Conservation (phyloP, 306 rosid species). For the Argentina anserina region DNA sequence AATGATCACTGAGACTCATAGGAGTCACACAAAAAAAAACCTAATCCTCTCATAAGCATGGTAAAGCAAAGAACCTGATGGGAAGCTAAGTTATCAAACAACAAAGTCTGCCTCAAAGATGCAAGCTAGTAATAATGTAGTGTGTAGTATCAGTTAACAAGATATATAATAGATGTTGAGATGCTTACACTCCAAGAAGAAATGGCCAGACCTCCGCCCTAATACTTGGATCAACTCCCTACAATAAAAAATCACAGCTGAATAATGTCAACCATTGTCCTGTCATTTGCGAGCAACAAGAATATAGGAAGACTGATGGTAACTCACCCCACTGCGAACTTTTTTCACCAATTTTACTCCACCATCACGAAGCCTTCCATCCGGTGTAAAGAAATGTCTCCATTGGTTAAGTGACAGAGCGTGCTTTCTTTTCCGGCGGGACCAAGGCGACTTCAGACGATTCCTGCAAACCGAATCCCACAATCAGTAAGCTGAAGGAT, state of each 20-base stretch:
- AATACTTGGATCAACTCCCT: conserved; percentile 95
- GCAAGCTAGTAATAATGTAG: neutral
- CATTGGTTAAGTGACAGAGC: conserved; percentile 80
- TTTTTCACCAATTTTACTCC: conserved; percentile 87
- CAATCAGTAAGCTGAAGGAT: neutral
- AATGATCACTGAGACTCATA: neutral
- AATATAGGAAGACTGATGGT: conserved; percentile 8
- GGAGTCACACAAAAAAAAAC: conserved; percentile 11
- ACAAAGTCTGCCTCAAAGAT: neutral
- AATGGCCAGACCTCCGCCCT: conserved; percentile 98
- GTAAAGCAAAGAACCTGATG: neutral
- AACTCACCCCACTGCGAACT: conserved; percentile 98
- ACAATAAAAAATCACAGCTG: conserved; percentile 28
- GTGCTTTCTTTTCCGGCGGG: conserved; percentile 86
- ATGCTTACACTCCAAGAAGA: conserved; percentile 97
- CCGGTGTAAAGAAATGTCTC: conserved; percentile 68
- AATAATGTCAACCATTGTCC: conserved; percentile 19
- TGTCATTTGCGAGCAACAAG: neutral
- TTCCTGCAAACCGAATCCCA: conserved; percentile 50
- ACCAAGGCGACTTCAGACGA: conserved; percentile 98
- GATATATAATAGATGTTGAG: conserved; percentile 16
- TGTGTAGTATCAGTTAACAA: conserved; percentile 13
- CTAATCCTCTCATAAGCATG: conserved; percentile 8
- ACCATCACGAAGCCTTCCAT: conserved; percentile 81
- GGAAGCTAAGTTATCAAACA: neutral